Evolutionary conservation across 768 basidiomycete genomes (phyloP).

Genomic region (Solioccasus polychromus): DNA sequence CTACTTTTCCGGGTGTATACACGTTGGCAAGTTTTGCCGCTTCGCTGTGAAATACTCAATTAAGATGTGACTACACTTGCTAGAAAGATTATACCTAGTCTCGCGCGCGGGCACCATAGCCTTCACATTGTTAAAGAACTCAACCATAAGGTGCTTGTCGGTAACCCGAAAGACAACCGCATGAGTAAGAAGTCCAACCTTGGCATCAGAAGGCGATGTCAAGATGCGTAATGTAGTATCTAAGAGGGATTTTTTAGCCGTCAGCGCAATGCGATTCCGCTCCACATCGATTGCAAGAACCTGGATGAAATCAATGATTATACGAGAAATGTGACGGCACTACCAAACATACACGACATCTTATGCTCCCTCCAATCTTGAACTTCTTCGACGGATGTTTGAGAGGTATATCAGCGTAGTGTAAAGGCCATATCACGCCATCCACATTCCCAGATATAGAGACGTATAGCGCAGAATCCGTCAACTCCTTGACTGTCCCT

Average conservation of each 20-base stretch:
- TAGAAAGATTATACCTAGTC: conserved; percentile 56
- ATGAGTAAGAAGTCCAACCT: conserved; percentile 69
- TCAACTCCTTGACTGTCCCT: conserved; percentile 83
- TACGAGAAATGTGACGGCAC: background rate
- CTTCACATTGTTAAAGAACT: conserved; percentile 87
- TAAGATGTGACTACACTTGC: background rate
- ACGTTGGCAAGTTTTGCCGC: conserved; percentile 54
- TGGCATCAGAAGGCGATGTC: conserved; percentile 60
- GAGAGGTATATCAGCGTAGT: conserved; percentile 92
- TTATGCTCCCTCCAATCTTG: conserved; percentile 77
- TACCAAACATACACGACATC: conserved; percentile 66
- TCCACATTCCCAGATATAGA: conserved; percentile 85
- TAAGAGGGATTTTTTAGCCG: conserved; percentile 87
- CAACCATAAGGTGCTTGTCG: conserved; percentile 78
- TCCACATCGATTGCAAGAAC: conserved; percentile 81
- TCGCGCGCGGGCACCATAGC: conserved; percentile 80
- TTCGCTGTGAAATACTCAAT: conserved; percentile 51
- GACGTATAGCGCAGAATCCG: conserved; percentile 79
- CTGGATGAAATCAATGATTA: conserved; percentile 26
- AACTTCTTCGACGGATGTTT: conserved; percentile 93
- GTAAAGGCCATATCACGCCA: conserved; percentile 90
- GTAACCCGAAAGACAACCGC: conserved; percentile 82
- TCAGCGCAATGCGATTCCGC: conserved; percentile 77
- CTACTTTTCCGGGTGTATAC: conserved; percentile 78
- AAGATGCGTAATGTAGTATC: conserved; percentile 76